phyloP scores from a whole-genome alignment of 2,329 filamentous ascomycete genomes.

The Gnomoniopsis smithogilvyi region DNA sequence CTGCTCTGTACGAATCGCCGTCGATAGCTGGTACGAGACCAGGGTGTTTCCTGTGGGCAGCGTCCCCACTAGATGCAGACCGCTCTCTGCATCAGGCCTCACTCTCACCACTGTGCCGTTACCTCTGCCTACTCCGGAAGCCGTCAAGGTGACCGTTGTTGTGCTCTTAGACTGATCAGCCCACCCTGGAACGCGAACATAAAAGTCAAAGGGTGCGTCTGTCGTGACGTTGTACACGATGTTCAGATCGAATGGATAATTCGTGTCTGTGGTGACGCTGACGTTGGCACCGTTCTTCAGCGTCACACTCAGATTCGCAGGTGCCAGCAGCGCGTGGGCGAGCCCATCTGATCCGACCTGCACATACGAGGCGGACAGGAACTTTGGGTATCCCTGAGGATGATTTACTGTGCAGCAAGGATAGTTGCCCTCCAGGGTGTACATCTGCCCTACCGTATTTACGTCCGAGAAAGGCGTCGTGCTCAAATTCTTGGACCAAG shows the following conservation, averaged over 20 bases:
- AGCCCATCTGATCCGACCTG: background rate
- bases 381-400: constrained; percentile 14
- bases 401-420: constrained; percentile 14
- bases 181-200: constrained; percentile 31
- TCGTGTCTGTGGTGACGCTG: constrained; percentile 41
- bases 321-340: constrained; percentile 45
- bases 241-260: constrained; percentile 39
- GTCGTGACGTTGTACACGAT: constrained; percentile 28
- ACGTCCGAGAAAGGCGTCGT: constrained; percentile 12
- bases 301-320: constrained; percentile 37
- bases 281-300: constrained; percentile 33
- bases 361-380: constrained; percentile 7
- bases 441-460: constrained; percentile 13
- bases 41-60: constrained; percentile 19
- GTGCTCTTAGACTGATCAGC: constrained; percentile 21
- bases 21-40: constrained; percentile 24
- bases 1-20: constrained; percentile 26
- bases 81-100: constrained; percentile 16
- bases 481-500: constrained; percentile 11
- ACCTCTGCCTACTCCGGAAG: background rate
- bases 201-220: constrained; percentile 27
- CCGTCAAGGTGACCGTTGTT: constrained; percentile 18
- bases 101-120: background rate
- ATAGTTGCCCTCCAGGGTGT: constrained; percentile 15
- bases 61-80: constrained; percentile 25